Evolutionary conservation across 2,329 filamentous ascomycete genomes (phyloP).

Genomic region (Coniochaeta sp.): DNA sequence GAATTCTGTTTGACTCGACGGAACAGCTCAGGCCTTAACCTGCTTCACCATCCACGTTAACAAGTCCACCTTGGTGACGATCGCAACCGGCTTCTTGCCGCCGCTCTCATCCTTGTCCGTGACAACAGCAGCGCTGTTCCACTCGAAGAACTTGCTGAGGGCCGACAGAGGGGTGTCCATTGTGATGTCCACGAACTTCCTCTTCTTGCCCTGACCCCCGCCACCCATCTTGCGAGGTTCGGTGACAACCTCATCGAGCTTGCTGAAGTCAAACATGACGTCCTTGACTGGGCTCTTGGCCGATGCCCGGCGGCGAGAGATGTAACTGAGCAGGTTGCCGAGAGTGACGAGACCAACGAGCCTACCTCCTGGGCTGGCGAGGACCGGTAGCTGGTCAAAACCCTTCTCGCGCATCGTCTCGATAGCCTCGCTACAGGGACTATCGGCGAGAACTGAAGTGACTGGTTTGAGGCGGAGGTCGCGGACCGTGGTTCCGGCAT

Average conservation of each 20-base stretch:
- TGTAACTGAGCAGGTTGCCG: slow-evolving; percentile 86
- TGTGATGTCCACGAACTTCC: slow-evolving; percentile 90
- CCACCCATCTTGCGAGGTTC: slow-evolving; percentile 62
- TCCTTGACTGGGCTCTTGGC: slow-evolving; percentile 68
- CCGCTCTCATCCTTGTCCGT: slow-evolving; percentile 62
- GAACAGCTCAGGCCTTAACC: slow-evolving; percentile 25
- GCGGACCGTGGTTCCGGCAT: slow-evolving; percentile 70
- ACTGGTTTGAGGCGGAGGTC: slow-evolving; percentile 88
- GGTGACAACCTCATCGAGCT: slow-evolving; percentile 83
- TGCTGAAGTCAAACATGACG: slow-evolving; percentile 95
- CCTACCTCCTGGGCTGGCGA: slow-evolving; percentile 58
- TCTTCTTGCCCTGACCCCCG: slow-evolving; percentile 37
- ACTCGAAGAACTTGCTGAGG: slow-evolving; percentile 91
- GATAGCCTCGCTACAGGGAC: slow-evolving; percentile 77
- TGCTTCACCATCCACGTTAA: slow-evolving; percentile 82
- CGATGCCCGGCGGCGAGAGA: slow-evolving; percentile 74
- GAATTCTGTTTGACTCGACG: not conserved
- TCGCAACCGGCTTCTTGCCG: slow-evolving; percentile 70
- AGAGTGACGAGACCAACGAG: slow-evolving; percentile 91
- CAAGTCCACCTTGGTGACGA: slow-evolving; percentile 95
- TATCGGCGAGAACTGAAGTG: slow-evolving; percentile 68
- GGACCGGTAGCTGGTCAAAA: slow-evolving; percentile 94
- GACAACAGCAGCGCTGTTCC: slow-evolving; percentile 93
- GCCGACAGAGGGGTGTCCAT: slow-evolving; percentile 76
- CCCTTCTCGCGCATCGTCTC: slow-evolving; percentile 98